A percentile compares a stretch with the other conserved stretches of the same genome.
Evolutionary conservation across 768 basidiomycete genomes (phyloP).

Genomic region (Termitomyces sp.): DNA sequence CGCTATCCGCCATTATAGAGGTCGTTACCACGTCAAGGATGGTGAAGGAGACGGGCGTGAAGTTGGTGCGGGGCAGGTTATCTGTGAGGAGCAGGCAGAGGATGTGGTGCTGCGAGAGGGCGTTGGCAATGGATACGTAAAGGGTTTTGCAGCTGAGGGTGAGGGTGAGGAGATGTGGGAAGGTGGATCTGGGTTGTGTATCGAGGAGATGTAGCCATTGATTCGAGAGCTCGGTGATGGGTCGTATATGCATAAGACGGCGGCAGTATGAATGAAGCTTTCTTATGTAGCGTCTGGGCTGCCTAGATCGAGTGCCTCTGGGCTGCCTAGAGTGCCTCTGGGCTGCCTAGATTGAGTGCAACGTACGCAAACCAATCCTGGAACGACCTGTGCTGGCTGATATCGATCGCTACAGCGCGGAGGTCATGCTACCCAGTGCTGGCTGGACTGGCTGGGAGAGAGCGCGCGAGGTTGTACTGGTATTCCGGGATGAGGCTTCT

Average conservation of each 20-base stretch:
- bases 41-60: constrained; percentile 68
- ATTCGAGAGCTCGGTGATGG: constrained; percentile 20
- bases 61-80: constrained; percentile 76
- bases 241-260: constrained; percentile 66
- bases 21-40: constrained; percentile 64
- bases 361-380: constrained; percentile 74
- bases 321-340: no score
- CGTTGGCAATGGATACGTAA: constrained; percentile 76
- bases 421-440: constrained; percentile 64
- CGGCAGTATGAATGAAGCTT: constrained; percentile 68
- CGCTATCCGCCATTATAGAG: constrained; percentile 45
- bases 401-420: constrained; percentile 84
- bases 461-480: constrained; percentile 80
- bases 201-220: neutral
- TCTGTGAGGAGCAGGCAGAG: constrained; percentile 53
- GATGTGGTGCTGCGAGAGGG: constrained; percentile 50
- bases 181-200: constrained; percentile 22
- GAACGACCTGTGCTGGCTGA: constrained; percentile 79
- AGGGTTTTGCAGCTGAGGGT: constrained; percentile 83
- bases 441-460: constrained; percentile 37
- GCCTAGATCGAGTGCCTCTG: no score
- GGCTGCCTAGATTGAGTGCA: constrained; percentile 52
- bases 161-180: constrained; percentile 54
- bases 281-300: no score
- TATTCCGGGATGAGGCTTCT: constrained; percentile 58